Evolutionary conservation across 2,329 filamentous ascomycete species (phyloP), one percentile per base, ranked within the genome.

Genomic region (Mycogone perniciosa): DNA sequence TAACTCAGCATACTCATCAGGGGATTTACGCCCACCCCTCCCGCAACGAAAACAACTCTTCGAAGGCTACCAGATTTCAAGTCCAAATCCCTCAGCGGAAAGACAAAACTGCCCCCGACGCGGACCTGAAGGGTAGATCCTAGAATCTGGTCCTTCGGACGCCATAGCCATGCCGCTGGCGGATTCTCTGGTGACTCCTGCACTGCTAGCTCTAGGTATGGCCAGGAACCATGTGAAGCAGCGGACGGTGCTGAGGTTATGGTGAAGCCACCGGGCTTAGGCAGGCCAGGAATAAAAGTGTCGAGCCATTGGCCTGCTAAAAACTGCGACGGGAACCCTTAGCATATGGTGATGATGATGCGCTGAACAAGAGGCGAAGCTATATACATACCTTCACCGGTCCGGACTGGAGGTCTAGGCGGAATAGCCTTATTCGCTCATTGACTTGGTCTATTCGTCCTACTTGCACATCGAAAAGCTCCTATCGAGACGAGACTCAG

Each of bases 291-390:
- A 48, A 89, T 79, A 64, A 86, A 85, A 6, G 89, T 84, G 65
- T 96, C 90, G 50, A 96, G 77, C 88, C 89, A 96, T 74, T 95
- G 90, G 48, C 90, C 90, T 5, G 90, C 82, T 5, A 83, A 75
- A 68, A 93, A 95, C 76, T 87, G 66, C 40, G 7, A 2, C 2
- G 20, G 4, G 31, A 9, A 4, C 11, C 51, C 26, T 9, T 7
- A 27, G 42, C 31, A 50, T 35, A 13, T 27, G 34, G n/a, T 39
- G 9, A 31, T 7, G 38, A 34, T 7, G n/a, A 31, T 31, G 20
- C 20, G 20, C 20, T 20, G 20, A 20, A 20, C 20, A 20, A 20
- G 20, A 20, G 20, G 20, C 20, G 3, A 20, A 20, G 8, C 5
- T 11, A 10, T n/a, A 11, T 50, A 51, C 60, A 44, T 70, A 81